Evolutionary conservation across 2,329 filamentous ascomycete species (phyloP).

Genomic region (Penicillium sclerotigenum): DNA sequence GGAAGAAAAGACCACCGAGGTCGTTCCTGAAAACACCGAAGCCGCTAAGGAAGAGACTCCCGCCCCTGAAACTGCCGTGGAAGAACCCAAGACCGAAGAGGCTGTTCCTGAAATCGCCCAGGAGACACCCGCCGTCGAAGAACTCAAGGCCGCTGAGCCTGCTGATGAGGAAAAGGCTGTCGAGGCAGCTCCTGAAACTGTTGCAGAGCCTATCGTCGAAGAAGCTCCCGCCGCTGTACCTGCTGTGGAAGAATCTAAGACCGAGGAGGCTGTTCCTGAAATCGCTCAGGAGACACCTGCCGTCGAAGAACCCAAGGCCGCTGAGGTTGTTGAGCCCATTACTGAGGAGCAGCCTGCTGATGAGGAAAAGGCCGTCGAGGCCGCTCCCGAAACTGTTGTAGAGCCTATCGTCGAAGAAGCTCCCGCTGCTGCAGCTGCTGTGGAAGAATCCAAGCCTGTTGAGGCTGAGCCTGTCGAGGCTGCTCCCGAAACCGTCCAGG

Average conservation of each 20-base stretch:
- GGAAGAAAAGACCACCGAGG: neutral
- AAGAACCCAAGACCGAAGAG: neutral
- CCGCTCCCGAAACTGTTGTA: neutral
- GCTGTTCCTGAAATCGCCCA: slow-evolving; percentile 7
- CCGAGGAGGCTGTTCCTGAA: neutral
- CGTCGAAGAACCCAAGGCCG: too few relatives aligned
- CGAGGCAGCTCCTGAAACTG: neutral
- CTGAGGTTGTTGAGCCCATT: neutral
- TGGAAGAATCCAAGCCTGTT: slow-evolving; percentile 1
- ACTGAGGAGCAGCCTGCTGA: neutral
- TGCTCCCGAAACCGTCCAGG: neutral
- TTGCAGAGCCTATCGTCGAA: slow-evolving; percentile 1
- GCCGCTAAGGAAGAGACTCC: too few relatives aligned
- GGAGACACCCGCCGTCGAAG: neutral
- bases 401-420: slow-evolving; percentile 1
- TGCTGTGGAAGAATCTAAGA: neutral
- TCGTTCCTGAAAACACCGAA: slow-evolving; percentile 7
- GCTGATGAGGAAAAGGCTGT: slow-evolving; percentile 5
- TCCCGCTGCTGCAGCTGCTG: neutral
- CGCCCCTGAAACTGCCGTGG: too few relatives aligned
- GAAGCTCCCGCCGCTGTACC: too few relatives aligned
- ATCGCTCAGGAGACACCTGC: neutral
- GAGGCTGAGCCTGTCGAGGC: slow-evolving; percentile 1
- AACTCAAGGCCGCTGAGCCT: neutral
- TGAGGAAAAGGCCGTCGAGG: neutral